These are phyloP conservation scores for Talaromyces sp. DNA, from an alignment of 2,329 filamentous ascomycete species.

Conservation along the genomic window DNA sequence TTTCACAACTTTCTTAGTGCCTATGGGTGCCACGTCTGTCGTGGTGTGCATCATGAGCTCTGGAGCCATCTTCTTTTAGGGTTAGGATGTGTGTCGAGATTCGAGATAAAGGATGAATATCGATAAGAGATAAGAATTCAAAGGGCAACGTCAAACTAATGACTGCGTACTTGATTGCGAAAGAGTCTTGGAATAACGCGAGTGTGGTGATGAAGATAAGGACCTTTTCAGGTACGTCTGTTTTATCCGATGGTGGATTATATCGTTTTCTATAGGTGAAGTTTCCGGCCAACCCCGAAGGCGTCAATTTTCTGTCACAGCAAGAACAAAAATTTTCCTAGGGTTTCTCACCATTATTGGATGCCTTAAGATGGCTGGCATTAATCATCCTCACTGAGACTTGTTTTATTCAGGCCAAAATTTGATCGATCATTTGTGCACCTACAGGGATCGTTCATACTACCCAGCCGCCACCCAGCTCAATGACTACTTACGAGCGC, in stretches of 20 bases:
- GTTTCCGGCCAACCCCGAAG: background rate
- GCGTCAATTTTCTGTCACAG: background rate
- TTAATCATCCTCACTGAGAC: background rate
- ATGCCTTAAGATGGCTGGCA: background rate
- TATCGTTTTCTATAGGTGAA: background rate
- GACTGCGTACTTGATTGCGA: background rate
- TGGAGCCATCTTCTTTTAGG: background rate
- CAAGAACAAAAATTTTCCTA: background rate
- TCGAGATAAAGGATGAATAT: background rate
- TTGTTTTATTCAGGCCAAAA: background rate
- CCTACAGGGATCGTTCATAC: background rate
- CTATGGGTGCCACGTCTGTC: background rate
- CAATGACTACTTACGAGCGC: background rate
- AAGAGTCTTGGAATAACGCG: background rate
- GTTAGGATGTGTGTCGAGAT: background rate
- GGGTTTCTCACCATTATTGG: background rate
- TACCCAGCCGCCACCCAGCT: background rate
- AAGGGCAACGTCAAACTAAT: background rate
- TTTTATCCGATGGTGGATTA: background rate
- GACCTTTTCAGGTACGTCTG: background rate
- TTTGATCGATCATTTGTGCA: background rate
- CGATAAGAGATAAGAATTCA: background rate
- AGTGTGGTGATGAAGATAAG: background rate
- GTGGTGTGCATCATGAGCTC: background rate
- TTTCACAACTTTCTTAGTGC: background rate